Conservation (phyloP, 2,329 filamentous ascomycete species). For the Mycosphaerella arachidis region DNA sequence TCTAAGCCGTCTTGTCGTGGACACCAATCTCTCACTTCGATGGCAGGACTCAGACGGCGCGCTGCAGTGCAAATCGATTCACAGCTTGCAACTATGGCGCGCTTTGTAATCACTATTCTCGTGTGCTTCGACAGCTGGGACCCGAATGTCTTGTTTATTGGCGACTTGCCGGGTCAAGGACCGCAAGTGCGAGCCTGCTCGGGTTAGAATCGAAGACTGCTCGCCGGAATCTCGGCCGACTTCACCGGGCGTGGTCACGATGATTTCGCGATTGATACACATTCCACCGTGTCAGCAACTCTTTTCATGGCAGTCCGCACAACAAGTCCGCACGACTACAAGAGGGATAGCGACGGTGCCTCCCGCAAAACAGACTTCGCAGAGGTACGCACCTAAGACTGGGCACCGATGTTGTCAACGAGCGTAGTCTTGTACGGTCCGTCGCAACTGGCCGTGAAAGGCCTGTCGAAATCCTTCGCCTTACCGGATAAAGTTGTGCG, state of each 20-base stretch:
- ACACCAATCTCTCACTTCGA: background rate
- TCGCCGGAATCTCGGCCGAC: background rate
- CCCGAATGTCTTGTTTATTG: background rate
- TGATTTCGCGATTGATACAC: background rate
- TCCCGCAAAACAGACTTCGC: no score
- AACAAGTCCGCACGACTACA: no score
- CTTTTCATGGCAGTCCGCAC: no score
- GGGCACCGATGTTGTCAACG: no score
- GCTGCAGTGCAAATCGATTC: background rate
- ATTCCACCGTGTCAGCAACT: no score
- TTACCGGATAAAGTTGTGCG: no score
- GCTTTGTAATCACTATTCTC: background rate
- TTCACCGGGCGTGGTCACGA: background rate
- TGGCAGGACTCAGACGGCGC: background rate
- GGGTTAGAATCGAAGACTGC: background rate
- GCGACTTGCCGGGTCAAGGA: background rate
- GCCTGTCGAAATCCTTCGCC: no score
- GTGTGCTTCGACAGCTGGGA: background rate
- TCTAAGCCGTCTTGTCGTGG: background rate
- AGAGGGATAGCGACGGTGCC: no score
- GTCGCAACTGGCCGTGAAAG: no score
- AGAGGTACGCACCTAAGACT: no score
- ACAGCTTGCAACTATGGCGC: background rate
- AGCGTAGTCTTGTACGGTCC: no score
- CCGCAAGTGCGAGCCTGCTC: background rate